Base-by-base conservation (phyloP, 129 eudicot genomes). In the Pulicaria dysenterica region DNA sequence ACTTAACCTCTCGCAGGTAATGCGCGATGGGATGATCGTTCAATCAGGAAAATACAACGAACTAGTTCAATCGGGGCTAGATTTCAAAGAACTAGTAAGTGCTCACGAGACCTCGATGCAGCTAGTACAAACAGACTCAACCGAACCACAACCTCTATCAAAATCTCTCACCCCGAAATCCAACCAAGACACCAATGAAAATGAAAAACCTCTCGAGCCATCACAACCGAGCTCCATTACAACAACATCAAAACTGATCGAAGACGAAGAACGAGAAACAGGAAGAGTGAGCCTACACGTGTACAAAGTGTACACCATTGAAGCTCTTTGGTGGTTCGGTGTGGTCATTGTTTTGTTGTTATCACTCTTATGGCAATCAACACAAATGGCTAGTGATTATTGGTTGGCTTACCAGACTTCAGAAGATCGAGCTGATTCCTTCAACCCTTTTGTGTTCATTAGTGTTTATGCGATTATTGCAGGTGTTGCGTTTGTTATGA, bases 361-460 rank as follows among this genome's bases (percentile, higher is more conserved):
- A 6, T 76, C 89, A 14, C 4, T 87, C 17, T 7, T 72, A 38
- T 87, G 89, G 89, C 94, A 87, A 72, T 67, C 78, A 3, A 40
- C 85, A 14, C 70, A 63, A 56, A 90, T 90, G 91, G 73, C 82
- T n/a, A 70, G 82, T 36, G 94, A 90, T 61, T 87, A 83, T 36
- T 90, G 96, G 96, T 50, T 90, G 80, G 87, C 90, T 9, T 85
- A 87, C 4, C 89, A 87, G 73, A 87, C 94, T 58, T 81, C 94
- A 3, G 83, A 47, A 8, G 61, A 73, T 7, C 76, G 67, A 8
- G 82, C 73, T 16, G 66, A 59, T 12, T 15, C 48, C 11, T 90
- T 81, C 3, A 19, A 51, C 36, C 87, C 89, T 68, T 71, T 75
- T 17, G 15, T 71, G 51, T 90, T 90, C 64, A 83, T 87, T 6